These are phyloP conservation scores for Prunus dulcis DNA, from an alignment of 306 rosid genomes.

Conservation along the genomic window DNA sequence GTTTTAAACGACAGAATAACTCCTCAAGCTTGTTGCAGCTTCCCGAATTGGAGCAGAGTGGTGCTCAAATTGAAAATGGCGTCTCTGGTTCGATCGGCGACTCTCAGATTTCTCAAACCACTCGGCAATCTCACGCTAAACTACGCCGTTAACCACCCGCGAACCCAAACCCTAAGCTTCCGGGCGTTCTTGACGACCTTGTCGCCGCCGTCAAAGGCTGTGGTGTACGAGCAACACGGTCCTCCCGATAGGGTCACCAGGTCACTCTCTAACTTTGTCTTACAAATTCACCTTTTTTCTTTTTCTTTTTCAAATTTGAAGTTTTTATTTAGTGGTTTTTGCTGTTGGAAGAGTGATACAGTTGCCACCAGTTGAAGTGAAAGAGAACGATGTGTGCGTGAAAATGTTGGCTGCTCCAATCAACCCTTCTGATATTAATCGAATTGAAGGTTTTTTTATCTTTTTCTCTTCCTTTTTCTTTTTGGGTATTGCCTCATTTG, in stretches of 20 bases:
- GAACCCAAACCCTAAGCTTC: slow-evolving; percentile 15
- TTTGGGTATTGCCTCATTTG: neutral
- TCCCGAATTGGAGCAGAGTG: neutral
- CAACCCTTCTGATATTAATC: slow-evolving; percentile 83
- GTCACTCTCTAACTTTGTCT: neutral
- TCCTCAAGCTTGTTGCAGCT: neutral
- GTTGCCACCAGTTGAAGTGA: slow-evolving; percentile 60
- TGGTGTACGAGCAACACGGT: slow-evolving; percentile 72
- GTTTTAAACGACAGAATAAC: neutral
- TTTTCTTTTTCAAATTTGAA: neutral
- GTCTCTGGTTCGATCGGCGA: slow-evolving; percentile 40
- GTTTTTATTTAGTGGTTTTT: neutral
- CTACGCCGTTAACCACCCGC: neutral
- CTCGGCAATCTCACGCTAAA: slow-evolving; percentile 6
- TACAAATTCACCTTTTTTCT: neutral
- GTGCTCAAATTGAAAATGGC: slow-evolving; percentile 12
- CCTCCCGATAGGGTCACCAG: slow-evolving; percentile 74
- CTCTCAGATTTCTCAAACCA: slow-evolving; percentile 23
- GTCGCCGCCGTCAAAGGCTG: slow-evolving; percentile 90
- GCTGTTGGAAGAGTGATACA: slow-evolving; percentile 41
- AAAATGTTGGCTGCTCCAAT: slow-evolving; percentile 90
- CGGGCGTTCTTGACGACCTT: slow-evolving; percentile 52
- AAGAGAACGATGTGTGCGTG: slow-evolving; percentile 77
- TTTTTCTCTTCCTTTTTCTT: neutral
- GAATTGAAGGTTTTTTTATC: slow-evolving; percentile 59